Conservation (phyloP, 768 basidiomycete genomes). For the Boletus pseudopeckii region DNA sequence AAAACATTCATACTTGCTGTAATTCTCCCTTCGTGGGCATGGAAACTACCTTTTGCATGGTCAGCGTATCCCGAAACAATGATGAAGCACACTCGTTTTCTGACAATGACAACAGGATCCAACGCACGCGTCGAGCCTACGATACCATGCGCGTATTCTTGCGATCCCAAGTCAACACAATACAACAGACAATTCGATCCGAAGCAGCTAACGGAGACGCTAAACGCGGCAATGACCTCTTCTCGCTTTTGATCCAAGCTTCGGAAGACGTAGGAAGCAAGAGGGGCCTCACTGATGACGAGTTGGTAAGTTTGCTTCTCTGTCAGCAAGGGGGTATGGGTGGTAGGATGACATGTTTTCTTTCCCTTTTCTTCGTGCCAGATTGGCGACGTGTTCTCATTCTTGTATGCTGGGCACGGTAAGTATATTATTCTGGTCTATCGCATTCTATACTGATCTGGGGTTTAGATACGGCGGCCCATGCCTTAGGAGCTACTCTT, state of each 20-base stretch:
- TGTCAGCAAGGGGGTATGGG: neutral
- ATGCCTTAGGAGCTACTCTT: constrained; percentile 30
- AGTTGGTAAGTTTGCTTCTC: constrained; percentile 10
- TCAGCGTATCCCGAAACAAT: neutral
- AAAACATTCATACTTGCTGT: constrained; percentile 1
- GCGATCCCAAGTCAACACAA: constrained; percentile 11
- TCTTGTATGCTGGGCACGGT: constrained; percentile 60
- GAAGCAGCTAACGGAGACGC: neutral
- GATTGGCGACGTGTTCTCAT: constrained; percentile 51
- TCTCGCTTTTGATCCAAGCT: constrained; percentile 16
- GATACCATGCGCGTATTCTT: constrained; percentile 5
- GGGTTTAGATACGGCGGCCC: constrained; percentile 30
- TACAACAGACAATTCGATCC: constrained; percentile 4
- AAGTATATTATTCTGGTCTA: neutral
- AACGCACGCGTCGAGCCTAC: constrained; percentile 16
- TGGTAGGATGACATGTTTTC: neutral
- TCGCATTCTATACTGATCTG: neutral
- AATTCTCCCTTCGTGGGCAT: constrained; percentile 14
- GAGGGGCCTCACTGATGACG: constrained; percentile 9
- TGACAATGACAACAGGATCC: constrained; percentile 11
- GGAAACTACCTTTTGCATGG: constrained; percentile 19
- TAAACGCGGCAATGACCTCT: constrained; percentile 6
- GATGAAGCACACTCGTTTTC: neutral
- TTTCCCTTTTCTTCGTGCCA: constrained; percentile 7
- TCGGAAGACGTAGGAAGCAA: constrained; percentile 17